These are phyloP conservation scores for Potentilla sterilis DNA, from an alignment of 306 rosid genomes.

Conservation along the genomic window DNA sequence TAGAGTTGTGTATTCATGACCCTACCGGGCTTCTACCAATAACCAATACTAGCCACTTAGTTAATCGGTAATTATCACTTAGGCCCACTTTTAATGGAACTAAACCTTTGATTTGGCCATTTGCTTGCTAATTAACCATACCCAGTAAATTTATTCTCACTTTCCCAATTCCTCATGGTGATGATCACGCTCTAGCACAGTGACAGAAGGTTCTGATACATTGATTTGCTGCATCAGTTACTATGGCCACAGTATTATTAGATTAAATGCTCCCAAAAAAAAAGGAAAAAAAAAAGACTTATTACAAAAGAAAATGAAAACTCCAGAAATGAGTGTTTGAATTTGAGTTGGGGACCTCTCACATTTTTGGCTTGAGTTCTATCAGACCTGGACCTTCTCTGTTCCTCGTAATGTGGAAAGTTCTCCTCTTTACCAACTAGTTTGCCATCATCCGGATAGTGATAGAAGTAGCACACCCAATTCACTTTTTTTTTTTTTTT, in stretches of 20 bases:
- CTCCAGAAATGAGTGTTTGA: neutral
- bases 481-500: too few relatives aligned
- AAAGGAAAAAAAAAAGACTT: too few relatives aligned
- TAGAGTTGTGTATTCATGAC: neutral
- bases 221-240: neutral
- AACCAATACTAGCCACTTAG: neutral
- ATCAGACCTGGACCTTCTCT: neutral
- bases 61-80: too few relatives aligned
- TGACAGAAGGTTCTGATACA: neutral
- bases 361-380: neutral
- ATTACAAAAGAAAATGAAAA: too few relatives aligned
- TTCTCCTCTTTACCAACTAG: neutral
- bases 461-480: neutral
- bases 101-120: neutral
- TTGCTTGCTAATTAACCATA: neutral
- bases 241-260: neutral
- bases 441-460: neutral
- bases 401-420: neutral
- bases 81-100: neutral
- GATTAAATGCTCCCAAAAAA: neutral
- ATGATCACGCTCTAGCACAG: neutral
- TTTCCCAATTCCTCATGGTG: neutral
- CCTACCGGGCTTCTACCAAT: neutral
- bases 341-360: neutral
- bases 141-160: neutral